These are phyloP conservation scores for Cercospora nicotianae DNA, from an alignment of 2,329 filamentous ascomycete species.

Conservation along the genomic window DNA sequence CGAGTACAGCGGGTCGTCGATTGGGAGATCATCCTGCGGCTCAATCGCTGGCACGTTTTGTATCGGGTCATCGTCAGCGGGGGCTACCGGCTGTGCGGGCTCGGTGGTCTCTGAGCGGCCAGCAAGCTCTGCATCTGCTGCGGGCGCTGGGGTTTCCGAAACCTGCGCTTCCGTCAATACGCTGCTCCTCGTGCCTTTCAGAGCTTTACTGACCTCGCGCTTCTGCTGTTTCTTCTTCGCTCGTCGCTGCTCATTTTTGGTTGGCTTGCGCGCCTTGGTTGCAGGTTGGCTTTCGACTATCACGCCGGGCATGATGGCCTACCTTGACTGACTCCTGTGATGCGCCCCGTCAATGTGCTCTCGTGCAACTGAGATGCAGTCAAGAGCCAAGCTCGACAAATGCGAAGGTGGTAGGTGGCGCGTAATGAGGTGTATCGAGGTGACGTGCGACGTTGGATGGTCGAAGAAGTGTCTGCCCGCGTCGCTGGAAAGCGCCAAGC, in stretches of 20 bases:
- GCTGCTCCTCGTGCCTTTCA: not conserved
- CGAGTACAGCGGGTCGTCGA: slow-evolving; percentile 70
- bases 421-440: not conserved
- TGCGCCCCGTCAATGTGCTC: slow-evolving; percentile 3
- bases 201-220: slow-evolving; percentile 48
- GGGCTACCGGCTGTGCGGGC: slow-evolving; percentile 31
- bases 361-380: not conserved
- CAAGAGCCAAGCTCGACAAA: not conserved
- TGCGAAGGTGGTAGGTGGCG: not conserved
- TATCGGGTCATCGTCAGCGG: slow-evolving; percentile 31
- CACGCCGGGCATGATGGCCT: slow-evolving; percentile 39
- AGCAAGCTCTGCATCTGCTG: slow-evolving; percentile 38
- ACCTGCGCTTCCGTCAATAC: not conserved
- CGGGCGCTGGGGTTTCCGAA: slow-evolving; percentile 18
- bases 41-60: slow-evolving; percentile 31
- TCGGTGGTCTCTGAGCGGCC: slow-evolving; percentile 31
- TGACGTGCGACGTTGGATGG: not conserved
- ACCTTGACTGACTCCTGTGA: slow-evolving; percentile 23
- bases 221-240: slow-evolving; percentile 94
- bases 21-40: slow-evolving; percentile 27
- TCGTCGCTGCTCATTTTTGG: slow-evolving; percentile 90
- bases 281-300: slow-evolving; percentile 34
- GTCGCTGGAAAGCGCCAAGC: not conserved
- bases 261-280: slow-evolving; percentile 62
- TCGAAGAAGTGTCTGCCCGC: not conserved